Evolutionary conservation across 2,329 filamentous ascomycete species (phyloP).

Genomic region (Orbilia javanica): DNA sequence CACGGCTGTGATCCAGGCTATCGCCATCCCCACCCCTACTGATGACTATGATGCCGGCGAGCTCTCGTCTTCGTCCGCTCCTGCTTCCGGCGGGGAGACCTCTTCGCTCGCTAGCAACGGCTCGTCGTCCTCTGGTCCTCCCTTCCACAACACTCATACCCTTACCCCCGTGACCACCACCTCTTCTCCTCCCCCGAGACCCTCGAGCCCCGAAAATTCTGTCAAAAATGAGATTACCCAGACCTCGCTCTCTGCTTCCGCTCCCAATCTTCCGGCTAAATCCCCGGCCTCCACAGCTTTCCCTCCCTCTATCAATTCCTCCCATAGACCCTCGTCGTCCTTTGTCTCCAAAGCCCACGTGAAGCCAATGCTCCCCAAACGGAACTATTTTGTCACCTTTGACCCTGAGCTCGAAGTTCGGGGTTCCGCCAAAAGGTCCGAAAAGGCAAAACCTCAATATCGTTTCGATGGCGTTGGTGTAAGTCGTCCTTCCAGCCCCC

Average conservation of each 20-base stretch:
- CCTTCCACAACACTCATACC: conserved; percentile 50
- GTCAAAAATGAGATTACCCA: conserved; percentile 39
- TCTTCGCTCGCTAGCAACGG: conserved; percentile 57
- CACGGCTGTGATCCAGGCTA: conserved; percentile 49
- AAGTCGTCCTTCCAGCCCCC: conserved; percentile 63
- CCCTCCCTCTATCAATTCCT: conserved; percentile 29
- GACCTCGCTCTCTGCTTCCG: neutral
- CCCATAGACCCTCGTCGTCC: conserved; percentile 32
- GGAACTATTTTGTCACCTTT: conserved; percentile 71
- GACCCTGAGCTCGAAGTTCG: conserved; percentile 75
- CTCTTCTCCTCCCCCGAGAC: conserved; percentile 53
- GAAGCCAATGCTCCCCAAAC: conserved; percentile 69
- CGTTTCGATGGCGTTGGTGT: conserved; percentile 69
- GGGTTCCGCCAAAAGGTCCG: conserved; percentile 70
- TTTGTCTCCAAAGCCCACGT: conserved; percentile 58
- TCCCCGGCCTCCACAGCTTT: conserved; percentile 6
- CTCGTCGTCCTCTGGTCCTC: conserved; percentile 48
- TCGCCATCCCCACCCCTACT: conserved; percentile 56
- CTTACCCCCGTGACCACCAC: conserved; percentile 58
- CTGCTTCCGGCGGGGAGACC: conserved; percentile 47
- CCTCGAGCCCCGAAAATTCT: conserved; percentile 51
- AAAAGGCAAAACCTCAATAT: conserved; percentile 67
- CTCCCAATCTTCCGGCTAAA: conserved; percentile 13
- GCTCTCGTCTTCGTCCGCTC: conserved; percentile 45
- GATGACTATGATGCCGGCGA: conserved; percentile 53